phyloP scores from a whole-genome alignment of 2,329 filamentous ascomycete genomes.

The Sodiomyces alkalinus region DNA sequence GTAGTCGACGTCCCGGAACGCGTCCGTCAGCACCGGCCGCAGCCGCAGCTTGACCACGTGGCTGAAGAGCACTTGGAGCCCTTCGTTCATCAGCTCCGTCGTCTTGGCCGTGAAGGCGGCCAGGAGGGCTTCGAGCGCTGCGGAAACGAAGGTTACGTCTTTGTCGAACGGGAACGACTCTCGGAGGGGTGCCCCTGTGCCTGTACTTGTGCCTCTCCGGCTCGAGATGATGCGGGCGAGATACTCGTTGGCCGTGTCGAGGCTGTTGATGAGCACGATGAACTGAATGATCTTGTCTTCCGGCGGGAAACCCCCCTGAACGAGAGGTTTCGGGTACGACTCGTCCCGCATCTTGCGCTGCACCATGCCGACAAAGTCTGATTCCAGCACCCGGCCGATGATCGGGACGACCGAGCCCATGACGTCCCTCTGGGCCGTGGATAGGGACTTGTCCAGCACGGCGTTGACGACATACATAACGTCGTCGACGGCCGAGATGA shows the following conservation, averaged over 20 bases:
- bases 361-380: conserved; percentile 92
- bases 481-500: conserved; percentile 91
- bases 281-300: conserved; percentile 84
- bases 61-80: conserved; percentile 71
- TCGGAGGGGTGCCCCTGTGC: conserved; percentile 29
- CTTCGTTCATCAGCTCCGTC: conserved; percentile 68
- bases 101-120: conserved; percentile 63
- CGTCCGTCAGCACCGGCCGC: conserved; percentile 69
- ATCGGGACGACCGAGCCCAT: conserved; percentile 65
- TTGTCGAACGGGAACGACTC: conserved; percentile 68
- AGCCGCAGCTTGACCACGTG: conserved; percentile 77
- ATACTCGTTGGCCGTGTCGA: conserved; percentile 87
- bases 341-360: conserved; percentile 97
- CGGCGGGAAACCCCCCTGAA: conserved; percentile 69
- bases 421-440: conserved; percentile 69
- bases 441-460: conserved; percentile 71
- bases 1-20: conserved; percentile 89
- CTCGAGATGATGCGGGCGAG: conserved; percentile 68
- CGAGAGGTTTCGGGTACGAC: conserved; percentile 66
- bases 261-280: conserved; percentile 85
- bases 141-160: conserved; percentile 55
- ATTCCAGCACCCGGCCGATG: conserved; percentile 63
- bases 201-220: conserved; percentile 32
- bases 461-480: conserved; percentile 99
- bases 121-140: conserved; percentile 53